These are phyloP conservation scores for Chlamydomonas sp. DNA, from an alignment of 139 green algal genomes.

Conservation along the genomic window DNA sequence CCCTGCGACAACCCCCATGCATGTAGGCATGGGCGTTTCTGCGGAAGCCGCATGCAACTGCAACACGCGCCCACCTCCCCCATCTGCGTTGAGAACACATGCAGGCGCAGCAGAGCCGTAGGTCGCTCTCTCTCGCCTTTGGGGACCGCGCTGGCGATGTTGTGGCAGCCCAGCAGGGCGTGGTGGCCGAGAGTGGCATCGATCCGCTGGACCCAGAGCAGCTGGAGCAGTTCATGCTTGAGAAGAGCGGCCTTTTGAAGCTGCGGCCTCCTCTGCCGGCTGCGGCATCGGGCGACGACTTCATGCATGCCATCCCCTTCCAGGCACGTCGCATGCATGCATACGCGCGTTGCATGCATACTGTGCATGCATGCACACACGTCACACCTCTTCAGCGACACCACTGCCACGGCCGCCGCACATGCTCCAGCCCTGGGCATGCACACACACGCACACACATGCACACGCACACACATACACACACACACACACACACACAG, in stretches of 20 bases:
- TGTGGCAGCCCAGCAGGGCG: not conserved
- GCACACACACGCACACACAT: not conserved
- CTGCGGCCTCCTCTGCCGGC: constrained; percentile 21
- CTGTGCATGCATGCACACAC: too few species aligned
- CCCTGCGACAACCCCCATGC: too few species aligned
- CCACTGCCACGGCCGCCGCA: not conserved
- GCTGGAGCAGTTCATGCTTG: constrained; percentile 23
- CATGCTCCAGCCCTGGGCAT: not conserved
- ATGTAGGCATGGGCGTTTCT: too few species aligned
- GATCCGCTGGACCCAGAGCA: constrained; percentile 30
- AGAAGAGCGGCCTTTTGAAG: constrained; percentile 20
- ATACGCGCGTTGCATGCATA: too few species aligned
- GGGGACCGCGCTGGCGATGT: not conserved
- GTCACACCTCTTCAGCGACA: too few species aligned
- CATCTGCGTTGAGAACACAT: too few species aligned
- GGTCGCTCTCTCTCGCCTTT: not conserved
- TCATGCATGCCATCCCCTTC: constrained; percentile 26
- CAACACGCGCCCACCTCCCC: not conserved
- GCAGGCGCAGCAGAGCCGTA: not conserved
- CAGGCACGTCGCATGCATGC: constrained; percentile 20
- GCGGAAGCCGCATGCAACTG: not conserved
- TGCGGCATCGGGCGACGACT: constrained; percentile 11
- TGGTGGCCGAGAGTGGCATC: too few species aligned
- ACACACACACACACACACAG: too few species aligned
- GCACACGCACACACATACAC: too few species aligned